These are phyloP conservation scores for Claviceps capensis DNA, from an alignment of 2,329 filamentous ascomycete genomes.

Conservation along the genomic window DNA sequence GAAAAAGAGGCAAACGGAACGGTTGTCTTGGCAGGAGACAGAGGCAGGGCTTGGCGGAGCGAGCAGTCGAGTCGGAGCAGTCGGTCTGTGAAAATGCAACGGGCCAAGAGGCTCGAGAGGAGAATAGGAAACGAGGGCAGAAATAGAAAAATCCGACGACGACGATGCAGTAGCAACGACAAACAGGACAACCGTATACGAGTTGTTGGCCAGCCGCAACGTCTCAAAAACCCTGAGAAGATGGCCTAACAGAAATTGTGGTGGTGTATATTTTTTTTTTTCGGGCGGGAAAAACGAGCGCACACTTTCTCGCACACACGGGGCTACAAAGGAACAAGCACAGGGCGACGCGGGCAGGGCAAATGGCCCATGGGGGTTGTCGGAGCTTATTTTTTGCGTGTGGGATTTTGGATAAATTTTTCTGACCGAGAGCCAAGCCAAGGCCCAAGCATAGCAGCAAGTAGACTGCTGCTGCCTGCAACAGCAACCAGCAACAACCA, in stretches of 20 bases:
- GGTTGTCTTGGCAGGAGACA: not conserved
- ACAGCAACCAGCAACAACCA: too few relatives aligned
- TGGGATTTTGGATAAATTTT: constrained; percentile 1
- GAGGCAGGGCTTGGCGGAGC: not conserved
- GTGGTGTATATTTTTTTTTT: constrained; percentile 3
- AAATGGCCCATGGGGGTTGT: not conserved
- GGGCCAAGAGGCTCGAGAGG: not conserved
- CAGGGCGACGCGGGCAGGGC: constrained; percentile 1
- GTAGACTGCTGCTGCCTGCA: too few relatives aligned
- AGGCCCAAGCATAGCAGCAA: too few relatives aligned
- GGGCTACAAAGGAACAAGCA: not conserved
- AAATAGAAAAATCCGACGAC: not conserved
- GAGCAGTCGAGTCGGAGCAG: not conserved
- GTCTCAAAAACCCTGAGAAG: constrained; percentile 2
- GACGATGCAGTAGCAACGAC: constrained; percentile 1
- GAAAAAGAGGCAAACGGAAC: not conserved
- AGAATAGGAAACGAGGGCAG: not conserved
- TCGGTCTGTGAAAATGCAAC: not conserved
- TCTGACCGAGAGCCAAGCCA: not conserved
- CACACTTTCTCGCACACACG: not conserved
- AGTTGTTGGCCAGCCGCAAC: constrained; percentile 1
- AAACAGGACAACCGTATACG: not conserved
- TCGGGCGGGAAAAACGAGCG: not conserved
- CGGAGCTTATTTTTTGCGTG: constrained; percentile 7
- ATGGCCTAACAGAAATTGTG: not conserved